phyloP scores from a whole-genome alignment of 768 basidiomycete species.

The Xerocomus potaroensis region DNA sequence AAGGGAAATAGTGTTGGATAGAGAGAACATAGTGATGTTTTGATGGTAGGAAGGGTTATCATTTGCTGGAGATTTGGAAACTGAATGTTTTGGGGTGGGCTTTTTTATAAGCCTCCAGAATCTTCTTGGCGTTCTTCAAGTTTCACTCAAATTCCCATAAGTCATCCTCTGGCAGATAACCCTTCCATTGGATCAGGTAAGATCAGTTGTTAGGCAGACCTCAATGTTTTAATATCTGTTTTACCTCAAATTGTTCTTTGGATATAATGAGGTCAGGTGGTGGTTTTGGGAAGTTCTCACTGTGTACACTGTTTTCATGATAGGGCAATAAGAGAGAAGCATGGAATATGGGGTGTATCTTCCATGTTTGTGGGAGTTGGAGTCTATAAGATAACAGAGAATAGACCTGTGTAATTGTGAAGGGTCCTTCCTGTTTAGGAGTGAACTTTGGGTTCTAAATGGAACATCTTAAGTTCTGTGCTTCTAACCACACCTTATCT shows the following conservation, averaged over 20 bases:
- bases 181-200: no score
- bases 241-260: constrained; percentile 3
- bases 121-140: no score
- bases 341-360: neutral
- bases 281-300: neutral
- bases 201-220: no score
- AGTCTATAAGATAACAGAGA: neutral
- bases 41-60: no score
- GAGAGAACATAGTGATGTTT: no score
- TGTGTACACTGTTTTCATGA: neutral
- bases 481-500: constrained; percentile 3
- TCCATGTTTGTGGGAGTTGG: neutral
- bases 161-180: no score
- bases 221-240: no score
- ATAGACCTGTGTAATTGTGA: neutral
- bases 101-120: no score
- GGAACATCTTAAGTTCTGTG: neutral
- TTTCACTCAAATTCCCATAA: no score
- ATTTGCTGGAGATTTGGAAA: no score
- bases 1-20: no score
- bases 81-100: no score
- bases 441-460: neutral
- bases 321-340: neutral
- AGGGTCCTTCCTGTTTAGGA: neutral
- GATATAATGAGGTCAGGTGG: neutral